Evolutionary conservation across 106 monocot genomes (phyloP), one percentile per base, ranked within the genome.

Genomic region (Xerophyta viscosa): DNA sequence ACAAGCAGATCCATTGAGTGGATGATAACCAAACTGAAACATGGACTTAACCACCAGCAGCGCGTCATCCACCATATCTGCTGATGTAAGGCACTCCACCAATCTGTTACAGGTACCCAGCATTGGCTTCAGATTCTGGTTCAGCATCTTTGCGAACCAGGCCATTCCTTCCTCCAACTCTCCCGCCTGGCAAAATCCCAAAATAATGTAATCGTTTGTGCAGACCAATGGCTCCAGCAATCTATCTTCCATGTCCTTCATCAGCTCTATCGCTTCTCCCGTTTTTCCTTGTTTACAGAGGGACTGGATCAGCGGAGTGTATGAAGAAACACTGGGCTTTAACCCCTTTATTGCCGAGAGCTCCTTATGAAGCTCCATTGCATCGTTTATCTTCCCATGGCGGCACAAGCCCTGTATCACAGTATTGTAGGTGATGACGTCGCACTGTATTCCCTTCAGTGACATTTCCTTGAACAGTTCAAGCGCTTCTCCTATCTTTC

Each of bases 331-430:
- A 5, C 19, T 71, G 14, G 85, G 80, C 39, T 66, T 23, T 23
- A 80, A 11, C 11, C 66, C 75, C 11, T 14, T 29, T n/a, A n/a
- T n/a, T 2, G 48, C 61, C 4, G 76, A 20, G 46, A 85, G 14
- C 29, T 55, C 25, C 7, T 41, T 25, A 37, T 71, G 76, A 15
- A 72, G 52, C 25, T 68, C 17, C 23, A 63, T 59, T 0, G 76
- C 85, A 12, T 80, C 54, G 4, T 5, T 13, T n/a, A 31, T 60
- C 57, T 41, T 62, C 31, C 79, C 57, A 6, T 12, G 43, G 24
- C 65, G 68, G 68, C 85, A 85, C 14, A 80, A 66, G 12, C 75
- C 76, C 14, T 72, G 63, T 39, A 85, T 80, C 57, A 85, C 15
- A 7, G 65, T 69, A 62, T 73, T 80, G 50, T 76, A 80, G 1